Conservation (phyloP, 306 rosid genomes). For the Rosa rugosa region DNA sequence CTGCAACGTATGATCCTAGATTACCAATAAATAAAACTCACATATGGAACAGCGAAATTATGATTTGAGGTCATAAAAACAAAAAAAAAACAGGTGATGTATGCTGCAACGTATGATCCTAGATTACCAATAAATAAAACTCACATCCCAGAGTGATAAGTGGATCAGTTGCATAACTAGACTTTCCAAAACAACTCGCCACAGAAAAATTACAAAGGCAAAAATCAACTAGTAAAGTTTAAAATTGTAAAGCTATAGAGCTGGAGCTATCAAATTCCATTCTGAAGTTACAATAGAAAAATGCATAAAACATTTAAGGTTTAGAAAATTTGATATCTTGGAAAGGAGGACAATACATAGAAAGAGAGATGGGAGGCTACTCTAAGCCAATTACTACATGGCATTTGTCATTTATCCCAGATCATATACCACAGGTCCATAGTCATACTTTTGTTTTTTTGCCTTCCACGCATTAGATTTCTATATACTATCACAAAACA, state of each 20-base stretch:
- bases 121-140: background rate
- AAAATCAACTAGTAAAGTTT: background rate
- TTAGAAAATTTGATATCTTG: background rate
- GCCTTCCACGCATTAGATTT: background rate
- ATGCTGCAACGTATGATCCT: background rate
- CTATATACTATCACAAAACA: background rate
- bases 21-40: background rate
- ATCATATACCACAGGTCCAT: background rate
- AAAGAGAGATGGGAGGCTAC: background rate
- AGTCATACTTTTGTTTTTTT: background rate
- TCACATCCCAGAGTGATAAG: background rate
- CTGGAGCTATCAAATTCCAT: background rate
- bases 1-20: background rate
- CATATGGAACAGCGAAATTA: background rate
- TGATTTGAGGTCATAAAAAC: background rate
- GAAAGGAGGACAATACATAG: background rate
- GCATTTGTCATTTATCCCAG: background rate
- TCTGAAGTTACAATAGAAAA: background rate
- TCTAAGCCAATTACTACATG: background rate
- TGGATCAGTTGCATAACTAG: background rate
- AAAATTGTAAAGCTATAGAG: background rate
- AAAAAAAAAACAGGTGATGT: background rate
- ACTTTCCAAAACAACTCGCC: background rate
- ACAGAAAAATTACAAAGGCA: background rate
- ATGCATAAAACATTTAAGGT: background rate